A percentile compares a stretch with the other conserved stretches of the same genome.
Conservation (phyloP, 192 early-diverging fungal genomes). For the Entophlyctis helioformis region DNA sequence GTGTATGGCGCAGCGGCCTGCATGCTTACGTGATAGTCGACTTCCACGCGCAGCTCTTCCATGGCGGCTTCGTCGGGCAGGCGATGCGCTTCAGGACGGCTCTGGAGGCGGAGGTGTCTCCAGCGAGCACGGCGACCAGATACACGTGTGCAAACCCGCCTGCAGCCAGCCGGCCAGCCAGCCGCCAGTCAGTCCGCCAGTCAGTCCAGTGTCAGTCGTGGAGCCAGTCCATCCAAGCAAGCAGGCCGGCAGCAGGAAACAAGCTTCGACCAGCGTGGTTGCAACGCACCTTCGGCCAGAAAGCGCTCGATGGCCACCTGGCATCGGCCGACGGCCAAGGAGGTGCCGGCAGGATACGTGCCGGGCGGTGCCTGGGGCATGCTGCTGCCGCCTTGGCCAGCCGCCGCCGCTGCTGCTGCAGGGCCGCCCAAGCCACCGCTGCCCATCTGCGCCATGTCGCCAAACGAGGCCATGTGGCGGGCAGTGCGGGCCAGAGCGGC, state of each 20-base stretch:
- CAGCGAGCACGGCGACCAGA: constrained; percentile 44
- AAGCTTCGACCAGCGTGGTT: background rate
- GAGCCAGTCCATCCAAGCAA: background rate
- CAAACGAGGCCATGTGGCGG: too few species aligned
- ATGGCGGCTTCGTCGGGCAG: constrained; percentile 54
- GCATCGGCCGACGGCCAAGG: too few species aligned
- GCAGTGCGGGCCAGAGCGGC: too few species aligned
- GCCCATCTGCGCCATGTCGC: too few species aligned
- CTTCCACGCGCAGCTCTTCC: constrained; percentile 56
- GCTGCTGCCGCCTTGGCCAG: too few species aligned
- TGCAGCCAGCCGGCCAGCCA: constrained; percentile 6
- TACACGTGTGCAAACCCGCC: constrained; percentile 92
- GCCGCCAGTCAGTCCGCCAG: background rate
- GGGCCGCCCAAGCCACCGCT: too few species aligned
- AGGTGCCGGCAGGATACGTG: too few species aligned
- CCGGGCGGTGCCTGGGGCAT: too few species aligned
- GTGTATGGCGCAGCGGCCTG: background rate
- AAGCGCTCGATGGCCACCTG: constrained; percentile 66
- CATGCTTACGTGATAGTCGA: constrained; percentile 60
- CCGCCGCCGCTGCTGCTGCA: too few species aligned
- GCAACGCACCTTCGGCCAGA: constrained; percentile 55
- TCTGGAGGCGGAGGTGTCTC: constrained; percentile 11
- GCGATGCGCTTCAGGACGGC: constrained; percentile 77
- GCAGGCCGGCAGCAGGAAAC: background rate
- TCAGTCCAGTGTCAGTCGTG: background rate